phyloP scores from a whole-genome alignment of 495 filamentous ascomycete genomes.

The Neurospora sp. region DNA sequence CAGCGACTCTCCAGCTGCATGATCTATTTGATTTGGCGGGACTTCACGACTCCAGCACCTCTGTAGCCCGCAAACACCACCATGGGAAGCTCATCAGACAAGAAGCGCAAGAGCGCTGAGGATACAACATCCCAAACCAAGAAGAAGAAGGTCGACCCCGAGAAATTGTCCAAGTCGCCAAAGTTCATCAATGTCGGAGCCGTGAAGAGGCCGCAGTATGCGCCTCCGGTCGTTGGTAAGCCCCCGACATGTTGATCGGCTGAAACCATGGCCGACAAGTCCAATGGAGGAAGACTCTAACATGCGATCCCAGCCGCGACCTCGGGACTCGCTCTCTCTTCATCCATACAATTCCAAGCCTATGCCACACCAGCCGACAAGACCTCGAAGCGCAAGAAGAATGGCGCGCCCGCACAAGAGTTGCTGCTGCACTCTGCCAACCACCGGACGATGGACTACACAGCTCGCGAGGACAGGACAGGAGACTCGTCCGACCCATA shows the following conservation, averaged over 20 bases:
- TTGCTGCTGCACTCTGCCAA: conserved; percentile 67
- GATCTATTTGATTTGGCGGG: background rate
- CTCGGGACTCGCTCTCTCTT: conserved; percentile 53
- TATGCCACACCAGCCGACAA: conserved; percentile 48
- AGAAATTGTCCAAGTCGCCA: conserved; percentile 44
- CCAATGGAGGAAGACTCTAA: conserved; percentile 1
- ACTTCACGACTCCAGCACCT: background rate
- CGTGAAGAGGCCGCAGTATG: conserved; percentile 39
- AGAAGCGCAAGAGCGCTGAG: conserved; percentile 64
- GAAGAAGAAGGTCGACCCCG: conserved; percentile 54
- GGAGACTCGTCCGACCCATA: conserved; percentile 42
- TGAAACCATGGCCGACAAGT: background rate
- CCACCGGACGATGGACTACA: conserved; percentile 72
- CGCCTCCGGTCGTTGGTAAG: conserved; percentile 60
- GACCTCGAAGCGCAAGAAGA: conserved; percentile 29
- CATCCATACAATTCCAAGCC: conserved; percentile 48
- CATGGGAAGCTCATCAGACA: conserved; percentile 49
- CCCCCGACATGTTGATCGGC: background rate
- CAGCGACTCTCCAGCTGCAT: background rate
- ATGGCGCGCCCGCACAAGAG: conserved; percentile 43
- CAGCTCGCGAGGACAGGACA: conserved; percentile 60
- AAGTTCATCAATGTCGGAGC: conserved; percentile 25
- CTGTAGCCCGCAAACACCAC: conserved; percentile 6
- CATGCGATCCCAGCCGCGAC: conserved; percentile 44
- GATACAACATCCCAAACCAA: conserved; percentile 35